Percentiles rank a stretch among this genome's conserved stretches.
phyloP scores from a whole-genome alignment of 129 eudicot genomes.

The Pseudognaphalium luteoalbum region DNA sequence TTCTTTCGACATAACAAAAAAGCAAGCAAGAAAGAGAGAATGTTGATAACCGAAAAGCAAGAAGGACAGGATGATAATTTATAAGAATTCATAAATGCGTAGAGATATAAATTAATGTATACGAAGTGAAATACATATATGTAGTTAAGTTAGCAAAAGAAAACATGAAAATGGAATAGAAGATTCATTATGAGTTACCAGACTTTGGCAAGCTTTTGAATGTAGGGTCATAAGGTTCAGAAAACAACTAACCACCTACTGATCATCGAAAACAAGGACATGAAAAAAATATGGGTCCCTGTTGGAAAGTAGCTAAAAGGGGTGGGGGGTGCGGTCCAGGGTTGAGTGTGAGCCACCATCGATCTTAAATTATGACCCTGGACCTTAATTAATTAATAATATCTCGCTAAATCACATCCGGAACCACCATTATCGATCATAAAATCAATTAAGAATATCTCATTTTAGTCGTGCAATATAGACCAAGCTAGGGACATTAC shows the following conservation, averaged over 20 bases:
- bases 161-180: slow-evolving; percentile 46
- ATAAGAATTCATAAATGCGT: slow-evolving; percentile 25
- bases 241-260: slow-evolving; percentile 44
- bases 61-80: slow-evolving; percentile 24
- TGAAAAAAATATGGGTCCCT: slow-evolving; percentile 21
- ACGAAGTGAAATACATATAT: slow-evolving; percentile 8
- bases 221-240: slow-evolving; percentile 36
- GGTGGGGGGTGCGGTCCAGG: slow-evolving; percentile 14
- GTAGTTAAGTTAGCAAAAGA: slow-evolving; percentile 22
- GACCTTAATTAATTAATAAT: slow-evolving; percentile 12
- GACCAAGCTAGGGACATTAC: neutral
- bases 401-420: neutral
- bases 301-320: slow-evolving; percentile 20
- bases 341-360: slow-evolving; percentile 28
- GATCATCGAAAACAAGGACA: slow-evolving; percentile 19
- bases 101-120: slow-evolving; percentile 12
- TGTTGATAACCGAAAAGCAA: slow-evolving; percentile 24
- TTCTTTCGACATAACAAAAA: slow-evolving; percentile 22
- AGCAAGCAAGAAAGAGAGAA: neutral
- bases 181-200: slow-evolving; percentile 36
- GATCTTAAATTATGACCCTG: slow-evolving; percentile 23
- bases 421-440: neutral
- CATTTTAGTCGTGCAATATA: slow-evolving; percentile 15
- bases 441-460: neutral
- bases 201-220: slow-evolving; percentile 32